Conservation (phyloP, 306 rosid genomes). For the Albizia julibrissin region DNA sequence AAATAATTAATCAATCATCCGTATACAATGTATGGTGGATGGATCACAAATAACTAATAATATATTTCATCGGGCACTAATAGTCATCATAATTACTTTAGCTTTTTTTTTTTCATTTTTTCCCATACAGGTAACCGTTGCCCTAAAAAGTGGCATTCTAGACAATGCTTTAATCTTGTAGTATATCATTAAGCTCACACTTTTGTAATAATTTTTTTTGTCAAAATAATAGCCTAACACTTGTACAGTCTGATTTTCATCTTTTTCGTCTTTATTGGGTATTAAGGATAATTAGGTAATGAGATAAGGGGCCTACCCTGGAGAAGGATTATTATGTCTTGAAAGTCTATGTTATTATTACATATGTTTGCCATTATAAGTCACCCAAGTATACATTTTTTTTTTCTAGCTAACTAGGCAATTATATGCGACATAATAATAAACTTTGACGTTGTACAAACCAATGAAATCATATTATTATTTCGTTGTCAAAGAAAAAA, state of each 20-base stretch:
- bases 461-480: background rate
- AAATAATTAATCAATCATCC: background rate
- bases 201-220: background rate
- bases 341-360: slow-evolving; percentile 58
- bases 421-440: slow-evolving; percentile 35
- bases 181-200: slow-evolving; percentile 24
- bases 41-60: slow-evolving; percentile 9
- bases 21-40: background rate
- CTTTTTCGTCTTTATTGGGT: background rate
- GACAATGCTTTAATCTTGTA: slow-evolving; percentile 32
- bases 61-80: background rate
- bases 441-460: slow-evolving; percentile 26
- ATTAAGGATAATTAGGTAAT: slow-evolving; percentile 36
- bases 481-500: background rate
- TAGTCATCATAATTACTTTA: slow-evolving; percentile 5
- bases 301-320: slow-evolving; percentile 42
- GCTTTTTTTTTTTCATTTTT: background rate
- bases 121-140: slow-evolving; percentile 16
- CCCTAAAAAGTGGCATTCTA: slow-evolving; percentile 34
- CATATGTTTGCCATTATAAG: slow-evolving; percentile 56
- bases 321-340: slow-evolving; percentile 33
- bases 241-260: slow-evolving; percentile 23
- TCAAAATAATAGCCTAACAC: slow-evolving; percentile 21
- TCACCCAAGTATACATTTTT: slow-evolving; percentile 36
- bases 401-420: slow-evolving; percentile 38